Base-by-base conservation (phyloP, 192 early-diverging fungal genomes). In the Coemansia sp. region DNA sequence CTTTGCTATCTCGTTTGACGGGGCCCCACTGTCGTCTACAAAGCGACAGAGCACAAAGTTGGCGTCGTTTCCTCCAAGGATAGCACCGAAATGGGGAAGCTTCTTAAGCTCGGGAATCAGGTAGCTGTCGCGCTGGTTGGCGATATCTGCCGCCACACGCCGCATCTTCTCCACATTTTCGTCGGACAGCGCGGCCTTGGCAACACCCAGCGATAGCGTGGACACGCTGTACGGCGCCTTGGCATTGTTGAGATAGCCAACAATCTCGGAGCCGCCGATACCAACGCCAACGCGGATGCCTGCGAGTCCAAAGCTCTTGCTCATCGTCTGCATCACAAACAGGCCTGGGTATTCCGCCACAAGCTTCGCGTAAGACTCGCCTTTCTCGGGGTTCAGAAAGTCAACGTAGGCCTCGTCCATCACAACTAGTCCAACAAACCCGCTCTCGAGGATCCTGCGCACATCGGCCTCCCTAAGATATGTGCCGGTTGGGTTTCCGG, bases 181-280 rank as follows among this genome's bases (percentile, higher is more conserved):
- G 41, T 82, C 77, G 46, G 86, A 85, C 32, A 99, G 86, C 5
- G 98, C 98, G 5, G 88, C 75, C 50, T 85, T 84, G 12, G 93
- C 97, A 41, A 95, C 80, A 37, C 84, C 64, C 61, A 95, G 91
- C 39, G 95, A 91, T 42, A 90, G 88, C 16, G 95, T 93, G 37
- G 91, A 93, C 56, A 99, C 92, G 76, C 97, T 99, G 85, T 99
- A 99, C 8, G 98, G 98, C 19, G 98, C 98, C 83, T 99, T 99
- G 63, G 96, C 90, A 46, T 94, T 97, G 85, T 99, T 99, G 81
- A 99, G 87, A 62, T 95, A 87, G 16, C 76, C 72, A n/a, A 97
- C 91, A 61, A 98, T 84, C 66, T 90, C 88, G 13, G 90, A 87
- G 54, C 91, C 75, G 9, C 90, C 88, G 62, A 96, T 91, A 13